These are phyloP conservation scores for Ceratocystis papillata DNA, from an alignment of 2,329 filamentous ascomycete species.

Conservation along the genomic window DNA sequence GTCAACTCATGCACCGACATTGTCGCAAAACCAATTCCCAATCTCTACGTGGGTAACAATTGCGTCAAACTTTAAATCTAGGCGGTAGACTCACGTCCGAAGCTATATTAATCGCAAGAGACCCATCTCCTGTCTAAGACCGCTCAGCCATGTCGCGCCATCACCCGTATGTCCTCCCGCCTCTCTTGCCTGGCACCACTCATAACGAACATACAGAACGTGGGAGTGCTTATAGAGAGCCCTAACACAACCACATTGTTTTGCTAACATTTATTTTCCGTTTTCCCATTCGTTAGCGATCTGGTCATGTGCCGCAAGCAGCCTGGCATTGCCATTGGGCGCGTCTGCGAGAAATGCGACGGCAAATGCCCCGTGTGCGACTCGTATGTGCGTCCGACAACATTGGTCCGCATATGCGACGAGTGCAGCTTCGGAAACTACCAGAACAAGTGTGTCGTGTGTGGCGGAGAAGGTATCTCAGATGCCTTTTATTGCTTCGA, in stretches of 20 bases:
- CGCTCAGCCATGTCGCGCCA: constrained; percentile 67
- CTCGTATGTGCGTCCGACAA: constrained; percentile 95
- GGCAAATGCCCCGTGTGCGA: constrained; percentile 99
- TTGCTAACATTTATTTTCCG: constrained; percentile 9
- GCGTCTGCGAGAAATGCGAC: constrained; percentile 99
- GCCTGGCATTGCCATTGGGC: constrained; percentile 91
- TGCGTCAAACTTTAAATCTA: neutral
- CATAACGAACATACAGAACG: neutral
- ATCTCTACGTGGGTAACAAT: neutral
- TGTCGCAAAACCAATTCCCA: neutral
- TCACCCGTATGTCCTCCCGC: constrained; percentile 58
- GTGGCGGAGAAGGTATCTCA: constrained; percentile 93
- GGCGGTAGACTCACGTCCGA: neutral
- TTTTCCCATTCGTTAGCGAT: constrained; percentile 46
- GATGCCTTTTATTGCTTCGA: constrained; percentile 99
- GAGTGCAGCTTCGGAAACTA: constrained; percentile 99
- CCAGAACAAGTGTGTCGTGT: constrained; percentile 99
- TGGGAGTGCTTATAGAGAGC: neutral
- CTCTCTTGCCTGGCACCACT: neutral
- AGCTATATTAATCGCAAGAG: neutral
- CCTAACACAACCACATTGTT: neutral
- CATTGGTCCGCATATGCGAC: constrained; percentile 95
- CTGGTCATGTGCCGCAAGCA: constrained; percentile 99
- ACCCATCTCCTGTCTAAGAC: neutral
- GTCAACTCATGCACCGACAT: neutral